Base-by-base conservation (phyloP, 2,329 filamentous ascomycete genomes). In the Ophiostoma fasciatum region DNA sequence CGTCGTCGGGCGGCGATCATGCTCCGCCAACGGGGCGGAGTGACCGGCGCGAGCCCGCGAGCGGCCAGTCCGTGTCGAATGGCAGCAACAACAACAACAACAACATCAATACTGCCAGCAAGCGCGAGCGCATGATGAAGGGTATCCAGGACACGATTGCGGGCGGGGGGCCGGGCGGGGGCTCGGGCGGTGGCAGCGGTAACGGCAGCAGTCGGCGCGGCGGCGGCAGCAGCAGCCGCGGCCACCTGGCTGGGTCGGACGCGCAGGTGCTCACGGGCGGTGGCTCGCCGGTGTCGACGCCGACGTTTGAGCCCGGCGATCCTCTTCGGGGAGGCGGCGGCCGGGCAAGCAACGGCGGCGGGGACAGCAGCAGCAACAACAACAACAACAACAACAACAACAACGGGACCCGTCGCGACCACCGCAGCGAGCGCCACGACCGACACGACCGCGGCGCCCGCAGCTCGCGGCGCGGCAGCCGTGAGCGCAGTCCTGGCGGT, bases 261-360 rank as follows among this genome's bases (percentile, higher is more conserved):
- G 64, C 64, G 1, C 71, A 74, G 46, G 64, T 68, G 5, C 56
- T 73, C 3, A 65, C 66, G 1, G 68, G 69, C 17, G n/a, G n/a
- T n/a, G 66, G 63, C 14, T 68, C 71, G 18, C 64, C 63, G 15
- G 57, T 58, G 15, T 57, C 57, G 32, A 68, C 66, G 4, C 65
- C 67, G 0, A 48, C 57, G 4, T 60, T 65, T 17, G 68, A 73
- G 41, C 61, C 63, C 0, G 51, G 56, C 20, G 65, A 72, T 26
- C 53, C 60, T 5, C 22, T 35, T 4, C 18, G 22, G n/a, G 19
- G 22, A 7, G 25, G 23, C 14, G 29, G 19, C 4, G 18, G 32
- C 14, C 14, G 32, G n/a, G 4, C 23, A 3, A 12, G 17, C 4
- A 12, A 33, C 15, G 20, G 27, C 26, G 23, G 14, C 26, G 9